Base-by-base conservation (phyloP, 1,284 basidiomycete genomes). In the Papiliotrema laurentii region DNA sequence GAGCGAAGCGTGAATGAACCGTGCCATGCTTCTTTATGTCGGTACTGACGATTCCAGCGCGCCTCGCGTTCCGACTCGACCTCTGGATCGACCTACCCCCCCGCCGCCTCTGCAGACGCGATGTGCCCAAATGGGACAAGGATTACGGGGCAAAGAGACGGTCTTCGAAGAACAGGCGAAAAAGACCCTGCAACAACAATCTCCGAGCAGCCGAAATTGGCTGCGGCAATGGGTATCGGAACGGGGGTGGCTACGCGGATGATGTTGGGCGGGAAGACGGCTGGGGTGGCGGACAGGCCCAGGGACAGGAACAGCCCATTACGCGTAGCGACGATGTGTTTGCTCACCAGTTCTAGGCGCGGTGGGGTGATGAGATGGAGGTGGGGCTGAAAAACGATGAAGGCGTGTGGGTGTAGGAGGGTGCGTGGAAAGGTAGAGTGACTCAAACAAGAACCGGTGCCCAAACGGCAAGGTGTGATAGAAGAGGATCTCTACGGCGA, bases 71-170 rank as follows among this genome's bases (percentile, higher is more conserved):
- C 37, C 6, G 54, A 53, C 50, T 53, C 53, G 45, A 50, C 51
- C 18, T 53, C 50, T 34, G 55, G 47, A 11, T 49, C 56, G 6
- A 37, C 51, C 11, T 67, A 71, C 47, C 66, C 67, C 4, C 62
- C 68, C 1, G 54, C 46, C 16, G 61, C 63, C n/a, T 54, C 63
- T 5, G 58, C 61, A 31, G 72, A 75, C 51, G 63, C 39, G 72
- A 75, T 49, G 69, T 75, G 6, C 74, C 74, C 38, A 72, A 73
- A 49, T 75, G 74, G 74, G 73, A 72, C 25, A 61, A 61, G 51
- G 72, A 73, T 45, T 75, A 75, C 46, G 74, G 74, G 9, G 57
- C 59, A 41, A 64, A 64, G 51, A 43, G 57, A 37, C 46, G 60
- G 33, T 51, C 50, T 18, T 60, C 55, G 35, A 63, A 58, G 39